Evolutionary conservation across 371 early-diverging fungal species (phyloP), one percentile per base, ranked within the genome.

Genomic region (Mortierella sp.): DNA sequence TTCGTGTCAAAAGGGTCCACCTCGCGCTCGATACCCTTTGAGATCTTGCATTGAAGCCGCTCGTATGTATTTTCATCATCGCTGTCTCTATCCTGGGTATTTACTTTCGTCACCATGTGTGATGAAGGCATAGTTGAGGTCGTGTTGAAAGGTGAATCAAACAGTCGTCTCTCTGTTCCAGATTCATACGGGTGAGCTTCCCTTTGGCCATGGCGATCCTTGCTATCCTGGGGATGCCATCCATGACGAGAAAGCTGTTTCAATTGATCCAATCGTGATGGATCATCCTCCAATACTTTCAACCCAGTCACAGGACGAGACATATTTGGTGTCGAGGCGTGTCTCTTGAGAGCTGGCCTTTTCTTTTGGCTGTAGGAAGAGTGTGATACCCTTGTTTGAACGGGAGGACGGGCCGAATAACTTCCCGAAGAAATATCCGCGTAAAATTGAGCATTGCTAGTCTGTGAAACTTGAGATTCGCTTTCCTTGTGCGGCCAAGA

Each of bases 1-100:
- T 77, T 67, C 26, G 66, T 61, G 12, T 77, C 78, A 43, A 77
- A 72, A 3, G 78, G 78, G 37, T 42, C 51, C 28, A 77, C 69
- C 15, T 59, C 55, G 12, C 64, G 54, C 32, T 67, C 72, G 12
- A 34, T 40, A 23, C 29, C 66, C 26, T 31, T 28, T 12, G 68
- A 32, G 8, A 49, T 37, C 22, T 55, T 55, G 61, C 32, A 58
- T 22, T 35, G 31, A 22, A 64, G 23, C 53, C 26, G 53, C 28
- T 53, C 15, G 26, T 53, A 53, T 9, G 53, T 57, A 40, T 49
- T 22, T 51, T 59, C 42, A 26, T 64, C 60, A 17, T n/a, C n/a
- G n/a, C 28, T 59, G 64, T 57, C 40, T 4, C 9, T 64, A 1
- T 47, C 26, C 22, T 57, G 22, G 23, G 28, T 9, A 54, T 40